Base-by-base conservation (phyloP, 805 yeast species). In the Nakazawaea holstii region DNA sequence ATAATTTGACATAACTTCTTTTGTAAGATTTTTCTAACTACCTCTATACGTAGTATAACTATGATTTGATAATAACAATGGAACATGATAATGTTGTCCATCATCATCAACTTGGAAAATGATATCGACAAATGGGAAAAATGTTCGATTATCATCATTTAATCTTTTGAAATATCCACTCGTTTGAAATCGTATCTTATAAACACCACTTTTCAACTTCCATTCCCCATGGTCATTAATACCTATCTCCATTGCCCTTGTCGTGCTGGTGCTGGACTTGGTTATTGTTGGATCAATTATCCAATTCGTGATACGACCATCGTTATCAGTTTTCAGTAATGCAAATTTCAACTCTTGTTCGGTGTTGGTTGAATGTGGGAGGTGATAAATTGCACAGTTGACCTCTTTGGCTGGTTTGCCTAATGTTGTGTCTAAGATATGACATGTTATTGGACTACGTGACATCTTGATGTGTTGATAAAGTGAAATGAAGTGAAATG, bases 11-110 rank as follows among this genome's bases (percentile, higher is more conserved):
- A n/a, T n/a, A n/a, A n/a, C n/a, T n/a, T n/a, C n/a, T n/a, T n/a
- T n/a, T n/a, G n/a, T n/a, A 35, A 11, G 14, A 11, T 14, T n/a
- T n/a, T n/a, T n/a, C 20, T 58, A 84, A 59, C 87, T 80, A 1
- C 98, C 98, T 48, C 97, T 76, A 68, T 91, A 91, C 0, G 97
- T 91, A 6, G 95, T 80, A 67, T 90, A 91, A 31, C 96, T 84
- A 66, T 84, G 88, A 59, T 88, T 88, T 39, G 96, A 82, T 49
- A 91, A 69, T 46, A 91, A 73, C 52, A 91, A 67, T 0, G 98
- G 98, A 46, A 91, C 84, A 61, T 91, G 98, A 65, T 89, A 91
- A 62, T 91, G 98, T 35, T 77, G 69, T 50, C 83, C 88, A 0
- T 88, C 83, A 0, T 86, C 85, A 6, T 73, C 74, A 3, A 91